Evolutionary conservation across 495 filamentous ascomycete genomes (phyloP).

Genomic region (Podospora comata): DNA sequence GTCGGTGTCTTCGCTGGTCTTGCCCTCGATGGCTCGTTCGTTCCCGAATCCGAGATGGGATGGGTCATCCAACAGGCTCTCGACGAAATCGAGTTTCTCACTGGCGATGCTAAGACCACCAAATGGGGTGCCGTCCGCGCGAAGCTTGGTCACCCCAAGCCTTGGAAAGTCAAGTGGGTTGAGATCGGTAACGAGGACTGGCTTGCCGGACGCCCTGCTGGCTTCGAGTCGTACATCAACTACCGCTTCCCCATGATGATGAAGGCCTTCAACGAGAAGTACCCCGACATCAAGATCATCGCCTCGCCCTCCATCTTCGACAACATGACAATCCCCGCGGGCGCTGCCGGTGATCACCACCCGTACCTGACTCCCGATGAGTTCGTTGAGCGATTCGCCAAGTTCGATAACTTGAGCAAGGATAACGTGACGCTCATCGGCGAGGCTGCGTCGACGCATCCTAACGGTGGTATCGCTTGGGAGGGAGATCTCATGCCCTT

Average conservation of each 20-base stretch:
- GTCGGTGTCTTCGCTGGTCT: conserved; percentile 58
- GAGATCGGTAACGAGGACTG: conserved; percentile 69
- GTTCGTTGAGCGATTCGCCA: conserved; percentile 35
- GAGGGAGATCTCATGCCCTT: conserved; percentile 34
- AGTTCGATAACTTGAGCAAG: conserved; percentile 44
- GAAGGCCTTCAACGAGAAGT: conserved; percentile 52
- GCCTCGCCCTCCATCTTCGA: conserved; percentile 46
- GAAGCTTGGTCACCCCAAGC: conserved; percentile 52
- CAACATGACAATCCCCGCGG: conserved; percentile 37
- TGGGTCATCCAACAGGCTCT: conserved; percentile 58
- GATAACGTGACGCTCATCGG: conserved; percentile 34
- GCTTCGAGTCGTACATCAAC: conserved; percentile 45
- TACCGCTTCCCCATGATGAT: conserved; percentile 59
- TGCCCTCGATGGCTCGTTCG: conserved; percentile 53
- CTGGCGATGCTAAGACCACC: conserved; percentile 53
- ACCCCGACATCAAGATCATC: conserved; percentile 62
- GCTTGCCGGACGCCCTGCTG: conserved; percentile 40
- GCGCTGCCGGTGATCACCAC: conserved; percentile 47
- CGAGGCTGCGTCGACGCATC: conserved; percentile 58
- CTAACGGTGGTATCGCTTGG: conserved; percentile 50
- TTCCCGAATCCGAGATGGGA: conserved; percentile 39
- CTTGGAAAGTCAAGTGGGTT: conserved; percentile 57
- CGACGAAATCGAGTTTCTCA: conserved; percentile 65
- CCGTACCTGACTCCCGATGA: conserved; percentile 36
- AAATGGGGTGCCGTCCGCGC: conserved; percentile 58